Conservation (phyloP, 2,329 filamentous ascomycete genomes). For the Talaromyces rugulosus region DNA sequence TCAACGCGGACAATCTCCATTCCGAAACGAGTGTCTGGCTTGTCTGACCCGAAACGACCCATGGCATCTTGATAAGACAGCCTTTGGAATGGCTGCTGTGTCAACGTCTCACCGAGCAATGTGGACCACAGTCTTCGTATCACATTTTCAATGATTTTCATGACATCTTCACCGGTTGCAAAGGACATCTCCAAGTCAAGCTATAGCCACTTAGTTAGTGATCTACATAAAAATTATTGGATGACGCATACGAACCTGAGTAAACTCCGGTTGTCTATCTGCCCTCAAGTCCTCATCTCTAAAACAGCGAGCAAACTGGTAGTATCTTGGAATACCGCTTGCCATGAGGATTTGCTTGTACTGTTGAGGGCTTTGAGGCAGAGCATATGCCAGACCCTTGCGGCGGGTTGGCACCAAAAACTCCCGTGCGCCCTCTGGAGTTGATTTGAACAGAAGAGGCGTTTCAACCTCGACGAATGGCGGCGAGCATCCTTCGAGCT, state of each 20-base stretch:
- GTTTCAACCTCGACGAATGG: constrained; percentile 80
- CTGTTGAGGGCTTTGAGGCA: constrained; percentile 95
- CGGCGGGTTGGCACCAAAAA: constrained; percentile 86
- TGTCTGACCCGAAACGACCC: constrained; percentile 78
- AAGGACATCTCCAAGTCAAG: constrained; percentile 95
- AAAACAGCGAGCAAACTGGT: constrained; percentile 91
- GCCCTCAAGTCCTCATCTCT: constrained; percentile 90
- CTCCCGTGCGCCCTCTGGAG: constrained; percentile 89
- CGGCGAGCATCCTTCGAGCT: constrained; percentile 51
- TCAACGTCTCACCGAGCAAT: constrained; percentile 42
- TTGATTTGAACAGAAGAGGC: constrained; percentile 93
- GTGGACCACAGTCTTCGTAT: constrained; percentile 53
- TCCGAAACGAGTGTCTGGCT: constrained; percentile 79
- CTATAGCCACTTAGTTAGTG: constrained; percentile 37
- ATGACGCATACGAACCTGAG: constrained; percentile 57
- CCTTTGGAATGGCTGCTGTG: constrained; percentile 49
- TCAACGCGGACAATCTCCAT: constrained; percentile 65
- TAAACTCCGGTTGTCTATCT: constrained; percentile 94
- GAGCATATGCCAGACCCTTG: constrained; percentile 74
- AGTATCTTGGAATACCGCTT: constrained; percentile 75
- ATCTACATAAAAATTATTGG: neutral
- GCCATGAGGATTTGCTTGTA: constrained; percentile 99
- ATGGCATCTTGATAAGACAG: constrained; percentile 76
- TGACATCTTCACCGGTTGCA: constrained; percentile 66
- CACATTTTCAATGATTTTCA: constrained; percentile 51